phyloP scores from a whole-genome alignment of 208 protist species.

The Acanthamoeba healyi region DNA sequence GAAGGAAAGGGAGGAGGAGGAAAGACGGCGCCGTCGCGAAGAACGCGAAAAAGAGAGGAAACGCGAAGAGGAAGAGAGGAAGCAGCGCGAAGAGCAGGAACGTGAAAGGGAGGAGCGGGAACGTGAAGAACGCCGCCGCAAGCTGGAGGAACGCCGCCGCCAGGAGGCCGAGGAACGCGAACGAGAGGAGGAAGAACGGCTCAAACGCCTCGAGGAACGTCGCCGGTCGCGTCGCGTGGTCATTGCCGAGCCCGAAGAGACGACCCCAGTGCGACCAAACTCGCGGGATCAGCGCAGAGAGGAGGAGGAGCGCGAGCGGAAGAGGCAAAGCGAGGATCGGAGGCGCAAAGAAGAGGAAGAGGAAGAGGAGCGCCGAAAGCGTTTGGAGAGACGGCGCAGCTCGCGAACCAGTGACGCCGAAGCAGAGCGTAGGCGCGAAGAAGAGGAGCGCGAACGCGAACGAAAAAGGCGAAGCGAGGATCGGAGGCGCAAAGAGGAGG shows the following conservation, averaged over 20 bases:
- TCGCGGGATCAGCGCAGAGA: neutral
- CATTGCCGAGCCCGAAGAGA: neutral
- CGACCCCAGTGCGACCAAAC: too few species aligned
- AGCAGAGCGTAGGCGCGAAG: too few species aligned
- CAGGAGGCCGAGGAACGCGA: constrained; percentile 9
- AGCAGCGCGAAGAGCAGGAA: constrained; percentile 1
- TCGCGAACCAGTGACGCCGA: too few species aligned
- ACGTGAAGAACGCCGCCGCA: neutral
- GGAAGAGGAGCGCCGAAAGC: too few species aligned
- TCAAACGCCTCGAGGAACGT: neutral
- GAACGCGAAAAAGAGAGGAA: neutral
- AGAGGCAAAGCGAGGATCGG: neutral
- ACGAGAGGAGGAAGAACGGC: neutral
- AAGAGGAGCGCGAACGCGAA: too few species aligned
- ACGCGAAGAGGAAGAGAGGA: neutral
- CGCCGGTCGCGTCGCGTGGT: neutral
- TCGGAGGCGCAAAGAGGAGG: too few species aligned
- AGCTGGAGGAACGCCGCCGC: neutral
- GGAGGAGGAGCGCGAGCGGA: neutral
- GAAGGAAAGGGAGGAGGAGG: neutral
- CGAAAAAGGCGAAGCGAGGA: too few species aligned
- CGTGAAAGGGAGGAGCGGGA: neutral
- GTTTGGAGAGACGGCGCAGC: too few species aligned
- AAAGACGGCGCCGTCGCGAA: neutral
- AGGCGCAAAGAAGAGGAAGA: too few species aligned